Base-by-base conservation (phyloP, 345 rosid species). In the Durio zibethinus region DNA sequence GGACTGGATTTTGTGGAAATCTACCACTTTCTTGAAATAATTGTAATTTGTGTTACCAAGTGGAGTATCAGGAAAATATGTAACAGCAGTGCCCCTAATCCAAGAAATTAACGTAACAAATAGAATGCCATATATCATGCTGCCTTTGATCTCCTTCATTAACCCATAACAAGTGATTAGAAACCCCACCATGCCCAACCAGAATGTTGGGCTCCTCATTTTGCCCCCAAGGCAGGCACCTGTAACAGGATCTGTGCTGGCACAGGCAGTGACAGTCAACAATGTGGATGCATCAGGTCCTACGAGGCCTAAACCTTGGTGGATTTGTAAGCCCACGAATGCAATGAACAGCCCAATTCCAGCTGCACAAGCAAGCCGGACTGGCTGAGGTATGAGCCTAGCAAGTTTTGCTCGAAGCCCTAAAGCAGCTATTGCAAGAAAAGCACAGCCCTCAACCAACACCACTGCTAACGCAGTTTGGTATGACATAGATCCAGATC, bases 341-440 rank as follows among this genome's bases (percentile, higher is more conserved):
- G 99, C 97, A 0, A 95, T 95, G 71, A 95, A 93, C 65, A 95
- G 82, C 25, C 99, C 99, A 5, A 90, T 92, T 7, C 98, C 96
- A 0, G 87, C 97, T 0, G 93, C 94, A 8, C 87, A 89, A 4
- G 93, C 91, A 0, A 89, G 86, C 63, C 98, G 81, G 67, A 90
- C 90, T 0, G 96, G 84, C 0, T 77, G 82, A 25, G 98, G 97
- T 23, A 95, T 86, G 47, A 95, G 80, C 83, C 89, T 85, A 0
- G 97, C 93, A 0, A 90, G 82, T 76, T 81, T 85, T 10, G 91
- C 84, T 1, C 98, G 87, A 38, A 93, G 87, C 70, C 99, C 99
- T 5, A 88, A 70, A 12, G 81, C 90, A 0, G 97, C 75, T 4
- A 93, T 80, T 2, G 67, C 86, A 1, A 93, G 82, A 79, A 95